Percentiles rank a stretch among this genome's conserved stretches.
Conservation (phyloP, 345 rosid species). For the Linum tenue region DNA sequence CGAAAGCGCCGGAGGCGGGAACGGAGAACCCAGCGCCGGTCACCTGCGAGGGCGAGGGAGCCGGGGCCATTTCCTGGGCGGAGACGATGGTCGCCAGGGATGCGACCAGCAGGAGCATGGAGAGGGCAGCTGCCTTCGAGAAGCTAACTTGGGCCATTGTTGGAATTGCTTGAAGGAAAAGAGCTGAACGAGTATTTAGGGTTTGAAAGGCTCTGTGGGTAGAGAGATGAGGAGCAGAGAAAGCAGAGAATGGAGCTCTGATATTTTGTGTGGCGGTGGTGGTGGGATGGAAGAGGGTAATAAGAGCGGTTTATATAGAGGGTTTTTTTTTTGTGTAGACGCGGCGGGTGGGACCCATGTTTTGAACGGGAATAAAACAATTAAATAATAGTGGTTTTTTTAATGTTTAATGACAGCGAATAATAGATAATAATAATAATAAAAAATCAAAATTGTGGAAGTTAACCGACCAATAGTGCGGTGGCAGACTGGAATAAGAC, state of each 20-base stretch:
- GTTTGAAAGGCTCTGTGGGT: not conserved
- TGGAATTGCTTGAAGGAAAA: not conserved
- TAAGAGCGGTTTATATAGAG: too few relatives aligned
- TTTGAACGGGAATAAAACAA: not conserved
- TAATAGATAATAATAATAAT: too few relatives aligned
- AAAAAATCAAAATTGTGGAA: too few relatives aligned
- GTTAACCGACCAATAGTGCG: too few relatives aligned
- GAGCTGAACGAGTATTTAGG: not conserved
- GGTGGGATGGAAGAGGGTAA: too few relatives aligned
- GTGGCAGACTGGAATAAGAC: too few relatives aligned
- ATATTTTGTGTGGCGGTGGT: too few relatives aligned
- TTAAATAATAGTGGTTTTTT: not conserved
- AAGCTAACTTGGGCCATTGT: conserved; percentile 19
- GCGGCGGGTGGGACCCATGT: too few relatives aligned
- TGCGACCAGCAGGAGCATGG: conserved; percentile 1
- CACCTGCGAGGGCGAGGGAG: conserved; percentile 26
- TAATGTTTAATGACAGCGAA: not conserved
- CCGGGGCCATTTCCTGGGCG: conserved; percentile 25
- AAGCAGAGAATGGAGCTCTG: too few relatives aligned
- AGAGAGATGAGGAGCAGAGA: not conserved
- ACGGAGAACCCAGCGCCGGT: conserved; percentile 26
- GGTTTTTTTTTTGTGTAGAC: too few relatives aligned
- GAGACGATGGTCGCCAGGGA: conserved; percentile 19
- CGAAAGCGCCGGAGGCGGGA: conserved; percentile 18
- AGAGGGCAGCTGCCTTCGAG: conserved; percentile 9